phyloP scores from a whole-genome alignment of 441 rosid genomes.

The Arabidopsis lyrata region DNA sequence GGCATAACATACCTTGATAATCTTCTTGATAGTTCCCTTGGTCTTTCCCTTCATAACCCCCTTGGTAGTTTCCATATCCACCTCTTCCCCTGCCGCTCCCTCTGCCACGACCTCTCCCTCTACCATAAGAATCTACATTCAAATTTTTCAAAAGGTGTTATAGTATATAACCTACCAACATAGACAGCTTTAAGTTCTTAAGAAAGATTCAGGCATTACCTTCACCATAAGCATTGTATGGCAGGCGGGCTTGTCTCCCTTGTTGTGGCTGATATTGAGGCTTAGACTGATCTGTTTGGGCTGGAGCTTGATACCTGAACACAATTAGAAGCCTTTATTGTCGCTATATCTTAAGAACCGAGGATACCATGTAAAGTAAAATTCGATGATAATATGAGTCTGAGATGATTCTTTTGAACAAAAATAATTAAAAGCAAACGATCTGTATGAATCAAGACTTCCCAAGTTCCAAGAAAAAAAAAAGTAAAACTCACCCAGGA shows the following conservation, averaged over 20 bases:
- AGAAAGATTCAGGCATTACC: slow-evolving; percentile 51
- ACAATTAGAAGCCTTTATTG: slow-evolving; percentile 1
- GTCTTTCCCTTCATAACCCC: slow-evolving; percentile 41
- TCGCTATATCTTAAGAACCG: background rate
- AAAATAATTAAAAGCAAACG: background rate
- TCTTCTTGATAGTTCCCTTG: slow-evolving; percentile 42
- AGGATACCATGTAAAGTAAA: slow-evolving; percentile 7
- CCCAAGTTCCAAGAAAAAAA: background rate
- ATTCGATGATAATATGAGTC: background rate
- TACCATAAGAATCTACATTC: slow-evolving; percentile 72
- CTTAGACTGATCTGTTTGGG: slow-evolving; percentile 55
- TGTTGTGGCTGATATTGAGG: slow-evolving; percentile 65
- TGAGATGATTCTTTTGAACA: slow-evolving; percentile 4
- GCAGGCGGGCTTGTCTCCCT: slow-evolving; percentile 52
- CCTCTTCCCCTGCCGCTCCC: slow-evolving; percentile 74
- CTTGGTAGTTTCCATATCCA: slow-evolving; percentile 80
- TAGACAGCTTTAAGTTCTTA: background rate
- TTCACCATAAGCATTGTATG: slow-evolving; percentile 64
- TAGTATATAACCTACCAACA: background rate
- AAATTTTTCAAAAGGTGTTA: slow-evolving; percentile 18
- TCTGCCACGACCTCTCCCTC: slow-evolving; percentile 77
- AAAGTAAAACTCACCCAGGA: slow-evolving; percentile 70
- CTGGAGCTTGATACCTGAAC: slow-evolving; percentile 87
- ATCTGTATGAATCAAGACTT: background rate
- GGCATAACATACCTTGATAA: slow-evolving; percentile 38